A percentile compares a stretch with the other conserved stretches of the same genome.
Conservation (phyloP, 345 rosid genomes). For the Sisymbrium altissimum region DNA sequence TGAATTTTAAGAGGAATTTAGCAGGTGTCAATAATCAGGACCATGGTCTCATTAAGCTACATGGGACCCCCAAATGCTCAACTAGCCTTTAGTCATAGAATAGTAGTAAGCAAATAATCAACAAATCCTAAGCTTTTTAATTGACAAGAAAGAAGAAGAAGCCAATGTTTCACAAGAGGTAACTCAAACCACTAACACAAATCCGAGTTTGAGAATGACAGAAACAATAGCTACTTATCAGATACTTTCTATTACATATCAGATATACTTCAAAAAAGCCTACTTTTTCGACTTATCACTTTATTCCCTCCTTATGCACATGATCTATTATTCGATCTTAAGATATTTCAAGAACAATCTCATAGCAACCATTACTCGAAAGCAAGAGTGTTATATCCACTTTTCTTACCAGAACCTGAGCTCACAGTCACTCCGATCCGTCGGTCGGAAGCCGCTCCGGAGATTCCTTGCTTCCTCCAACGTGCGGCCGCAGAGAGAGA, state of each 20-base stretch:
- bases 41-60: background rate
- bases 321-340: background rate
- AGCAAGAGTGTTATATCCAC: background rate
- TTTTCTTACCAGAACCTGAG: constrained; percentile 28
- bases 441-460: constrained; percentile 24
- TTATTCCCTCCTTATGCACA: background rate
- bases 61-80: background rate
- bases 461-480: constrained; percentile 20
- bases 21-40: background rate
- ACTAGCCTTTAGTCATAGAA: background rate
- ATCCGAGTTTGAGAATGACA: background rate
- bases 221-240: too few species aligned
- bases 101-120: background rate
- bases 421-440: constrained; percentile 15
- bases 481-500: constrained; percentile 5
- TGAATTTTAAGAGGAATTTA: background rate
- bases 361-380: background rate
- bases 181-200: background rate
- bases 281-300: background rate
- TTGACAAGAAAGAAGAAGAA: background rate
- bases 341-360: background rate
- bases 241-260: too few species aligned
- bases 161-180: background rate
- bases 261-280: background rate
- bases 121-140: background rate